Evolutionary conservation across 768 basidiomycete genomes (phyloP), one percentile per base, ranked within the genome.

Genomic region (Artomyces pyxidatus): DNA sequence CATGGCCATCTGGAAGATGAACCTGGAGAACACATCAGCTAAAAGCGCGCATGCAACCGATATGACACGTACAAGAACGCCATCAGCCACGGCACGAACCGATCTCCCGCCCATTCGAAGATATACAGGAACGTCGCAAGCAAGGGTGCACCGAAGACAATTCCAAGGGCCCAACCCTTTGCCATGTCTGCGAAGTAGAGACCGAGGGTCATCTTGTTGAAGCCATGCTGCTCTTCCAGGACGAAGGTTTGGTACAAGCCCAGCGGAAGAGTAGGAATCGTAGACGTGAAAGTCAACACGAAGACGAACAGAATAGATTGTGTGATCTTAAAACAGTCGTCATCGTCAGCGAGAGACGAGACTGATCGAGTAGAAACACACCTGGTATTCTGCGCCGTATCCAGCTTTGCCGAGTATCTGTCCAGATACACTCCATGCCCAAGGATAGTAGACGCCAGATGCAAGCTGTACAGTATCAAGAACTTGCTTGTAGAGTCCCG

Each of bases 1-100:
- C 80, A 97, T 85, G 60, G 78, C 68, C 35, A 97, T 64, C 63
- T 93, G 91, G 74, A 97, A 86, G 4, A 71, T 64, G 48, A 96
- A 70, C 63, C 93, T 92, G 53, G 26, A 19, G 40, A 51, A 17
- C 37, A 52, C 30, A 42, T 54, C 10, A 38, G 19, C 49, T 2
- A n/a, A 12, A 22, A 12, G 37, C 23, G 16, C 43, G 23, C 45
- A 19, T 17, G 3, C 27, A 23, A 4, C 39, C 9, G 16, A 16
- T 26, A 37, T 32, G 32, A 37, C 1, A 73, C 85, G 51, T 56
- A 91, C 90, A 96, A 71, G 73, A 98, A 92, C 0, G 72, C 80
- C 91, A 97, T 95, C 38, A 96, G 71, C 82, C 85, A 96, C 0
- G 88, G 86, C 2, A 97, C 88, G 62, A 96, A 96, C 32, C 82